These are phyloP conservation scores for Daldinia sp. DNA, from an alignment of 2,329 filamentous ascomycete species.

Conservation along the genomic window DNA sequence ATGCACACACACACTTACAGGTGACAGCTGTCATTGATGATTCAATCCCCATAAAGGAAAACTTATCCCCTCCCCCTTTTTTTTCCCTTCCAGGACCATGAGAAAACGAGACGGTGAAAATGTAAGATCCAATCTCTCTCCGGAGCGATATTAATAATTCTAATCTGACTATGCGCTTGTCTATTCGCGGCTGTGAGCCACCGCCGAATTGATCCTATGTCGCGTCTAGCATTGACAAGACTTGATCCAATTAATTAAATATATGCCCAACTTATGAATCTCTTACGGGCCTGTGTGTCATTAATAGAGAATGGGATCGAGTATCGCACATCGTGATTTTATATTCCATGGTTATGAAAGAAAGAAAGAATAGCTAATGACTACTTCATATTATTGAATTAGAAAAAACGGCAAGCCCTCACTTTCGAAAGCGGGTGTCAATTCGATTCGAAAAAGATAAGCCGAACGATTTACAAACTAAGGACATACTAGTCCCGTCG, in stretches of 20 bases:
- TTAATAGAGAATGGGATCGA: neutral
- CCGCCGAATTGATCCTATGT: neutral
- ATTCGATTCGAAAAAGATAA: neutral
- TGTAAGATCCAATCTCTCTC: conserved; percentile 4
- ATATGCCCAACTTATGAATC: neutral
- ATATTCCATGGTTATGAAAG: neutral
- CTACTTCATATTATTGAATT: neutral
- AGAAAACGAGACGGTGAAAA: conserved; percentile 2
- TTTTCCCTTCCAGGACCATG: neutral
- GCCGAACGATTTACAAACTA: neutral
- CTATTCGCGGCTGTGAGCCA: conserved; percentile 13
- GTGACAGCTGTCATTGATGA: conserved; percentile 14
- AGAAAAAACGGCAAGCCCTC: neutral
- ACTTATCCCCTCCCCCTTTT: neutral
- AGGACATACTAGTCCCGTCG: neutral
- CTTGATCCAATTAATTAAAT: conserved; percentile 4
- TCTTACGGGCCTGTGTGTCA: neutral
- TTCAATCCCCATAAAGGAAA: conserved; percentile 13
- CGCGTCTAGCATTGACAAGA: conserved; percentile 14
- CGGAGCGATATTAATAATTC: conserved; percentile 2
- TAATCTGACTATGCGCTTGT: neutral
- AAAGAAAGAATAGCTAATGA: neutral
- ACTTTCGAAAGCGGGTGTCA: neutral
- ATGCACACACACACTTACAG: neutral
- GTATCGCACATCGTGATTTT: neutral